phyloP scores from a whole-genome alignment of 371 early-diverging fungal genomes.

The Syncephalastrum racemosum region DNA sequence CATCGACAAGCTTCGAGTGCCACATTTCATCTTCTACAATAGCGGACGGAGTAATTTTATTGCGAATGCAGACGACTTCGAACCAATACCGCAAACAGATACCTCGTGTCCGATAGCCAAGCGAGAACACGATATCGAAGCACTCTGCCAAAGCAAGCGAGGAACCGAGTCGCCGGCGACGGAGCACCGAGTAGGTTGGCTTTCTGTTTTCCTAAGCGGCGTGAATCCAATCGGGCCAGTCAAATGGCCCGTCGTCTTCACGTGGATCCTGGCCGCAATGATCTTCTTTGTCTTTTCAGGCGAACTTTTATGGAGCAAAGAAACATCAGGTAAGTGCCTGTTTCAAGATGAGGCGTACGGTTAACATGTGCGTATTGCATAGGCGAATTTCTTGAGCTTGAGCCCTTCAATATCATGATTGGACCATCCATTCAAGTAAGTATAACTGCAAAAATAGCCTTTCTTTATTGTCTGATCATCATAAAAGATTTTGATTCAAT shows the following conservation, averaged over 20 bases:
- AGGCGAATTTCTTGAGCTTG: slow-evolving; percentile 25
- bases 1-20: too few relatives aligned
- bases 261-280: slow-evolving; percentile 15
- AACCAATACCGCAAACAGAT: too few relatives aligned
- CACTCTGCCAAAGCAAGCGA: too few relatives aligned
- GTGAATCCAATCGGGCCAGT: slow-evolving; percentile 9
- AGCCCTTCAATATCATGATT: slow-evolving; percentile 27
- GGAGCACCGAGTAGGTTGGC: slow-evolving; percentile 6
- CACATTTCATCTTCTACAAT: too few relatives aligned
- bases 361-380: background rate
- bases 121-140: too few relatives aligned
- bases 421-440: slow-evolving; percentile 27
- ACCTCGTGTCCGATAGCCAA: too few relatives aligned
- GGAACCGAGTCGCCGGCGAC: too few relatives aligned
- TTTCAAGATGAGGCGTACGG: background rate
- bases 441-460: slow-evolving; percentile 1
- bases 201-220: slow-evolving; percentile 9
- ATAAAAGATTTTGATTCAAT: slow-evolving; percentile 35
- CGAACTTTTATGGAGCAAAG: slow-evolving; percentile 20
- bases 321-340: slow-evolving; percentile 12
- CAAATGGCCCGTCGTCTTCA: slow-evolving; percentile 19
- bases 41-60: too few relatives aligned
- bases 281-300: slow-evolving; percentile 21
- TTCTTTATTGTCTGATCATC: background rate
- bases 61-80: too few relatives aligned